phyloP scores from a whole-genome alignment of 306 rosid genomes.

The Cicer chorassanicum region DNA sequence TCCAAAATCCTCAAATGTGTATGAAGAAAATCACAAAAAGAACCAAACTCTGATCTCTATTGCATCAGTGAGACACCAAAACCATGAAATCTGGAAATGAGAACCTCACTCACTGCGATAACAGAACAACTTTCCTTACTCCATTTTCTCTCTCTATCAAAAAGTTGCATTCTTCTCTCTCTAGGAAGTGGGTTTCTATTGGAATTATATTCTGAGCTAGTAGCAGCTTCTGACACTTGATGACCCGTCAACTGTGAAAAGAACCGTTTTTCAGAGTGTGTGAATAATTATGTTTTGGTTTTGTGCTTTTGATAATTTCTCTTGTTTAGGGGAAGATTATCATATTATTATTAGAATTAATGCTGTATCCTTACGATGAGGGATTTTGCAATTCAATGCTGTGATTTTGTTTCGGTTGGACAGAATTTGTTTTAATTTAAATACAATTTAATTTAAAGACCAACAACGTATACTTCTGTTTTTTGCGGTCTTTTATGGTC shows the following conservation, averaged over 20 bases:
- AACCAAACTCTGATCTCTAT: conserved; percentile 22
- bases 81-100: conserved; percentile 49
- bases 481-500: conserved; percentile 51
- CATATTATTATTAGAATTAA: not conserved
- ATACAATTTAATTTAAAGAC: conserved; percentile 27
- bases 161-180: conserved; percentile 45
- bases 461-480: conserved; percentile 46
- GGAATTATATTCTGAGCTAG: conserved; percentile 45
- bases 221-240: conserved; percentile 50
- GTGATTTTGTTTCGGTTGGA: conserved; percentile 27
- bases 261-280: conserved; percentile 37
- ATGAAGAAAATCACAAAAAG: conserved; percentile 46
- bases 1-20: conserved; percentile 49
- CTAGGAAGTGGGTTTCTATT: conserved; percentile 46
- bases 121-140: conserved; percentile 49
- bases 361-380: not conserved
- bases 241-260: conserved; percentile 57
- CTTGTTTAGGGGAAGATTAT: conserved; percentile 22
- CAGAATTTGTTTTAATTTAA: conserved; percentile 37
- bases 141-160: conserved; percentile 55
- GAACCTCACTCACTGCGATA: conserved; percentile 48
- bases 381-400: conserved; percentile 11
- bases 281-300: conserved; percentile 26
- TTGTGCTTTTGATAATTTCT: conserved; percentile 24
- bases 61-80: conserved; percentile 49